Conservation (phyloP, 768 basidiomycete species). For the Melanogaster broomeanus region DNA sequence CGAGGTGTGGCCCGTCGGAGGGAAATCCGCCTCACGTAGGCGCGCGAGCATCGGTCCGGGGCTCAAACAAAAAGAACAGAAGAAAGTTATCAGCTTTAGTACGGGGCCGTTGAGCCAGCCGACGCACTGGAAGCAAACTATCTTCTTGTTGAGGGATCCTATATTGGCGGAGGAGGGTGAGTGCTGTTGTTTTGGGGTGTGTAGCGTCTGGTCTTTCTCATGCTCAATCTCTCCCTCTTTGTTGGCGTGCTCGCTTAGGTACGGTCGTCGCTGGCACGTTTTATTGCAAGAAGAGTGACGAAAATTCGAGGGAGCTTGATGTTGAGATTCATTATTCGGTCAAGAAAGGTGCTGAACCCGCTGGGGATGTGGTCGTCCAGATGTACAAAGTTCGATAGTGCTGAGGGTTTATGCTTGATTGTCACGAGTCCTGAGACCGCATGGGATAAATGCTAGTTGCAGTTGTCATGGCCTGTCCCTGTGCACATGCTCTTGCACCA, state of each 20-base stretch:
- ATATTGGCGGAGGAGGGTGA: slow-evolving; percentile 74
- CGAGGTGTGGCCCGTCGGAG: slow-evolving; percentile 79
- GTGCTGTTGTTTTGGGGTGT: slow-evolving; percentile 15
- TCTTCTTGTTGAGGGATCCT: slow-evolving; percentile 83
- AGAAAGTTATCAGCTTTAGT: slow-evolving; percentile 70
- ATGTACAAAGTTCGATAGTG: slow-evolving; percentile 74
- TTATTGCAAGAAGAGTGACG: slow-evolving; percentile 75
- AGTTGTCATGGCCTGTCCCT: too few species aligned
- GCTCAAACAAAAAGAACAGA: slow-evolving; percentile 41
- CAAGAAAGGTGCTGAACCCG: slow-evolving; percentile 39
- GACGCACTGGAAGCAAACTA: slow-evolving; percentile 97
- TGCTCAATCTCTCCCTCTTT: neutral
- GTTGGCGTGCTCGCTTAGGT: slow-evolving; percentile 44
- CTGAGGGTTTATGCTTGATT: too few species aligned
- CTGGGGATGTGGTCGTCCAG: slow-evolving; percentile 60
- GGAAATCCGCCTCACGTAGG: slow-evolving; percentile 59
- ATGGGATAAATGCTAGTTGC: too few species aligned
- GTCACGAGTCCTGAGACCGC: too few species aligned
- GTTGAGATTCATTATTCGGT: slow-evolving; percentile 84
- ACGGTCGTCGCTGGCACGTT: slow-evolving; percentile 78
- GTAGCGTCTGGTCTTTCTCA: too few species aligned
- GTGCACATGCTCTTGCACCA: too few species aligned
- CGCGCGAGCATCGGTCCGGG: slow-evolving; percentile 55
- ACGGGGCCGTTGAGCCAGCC: slow-evolving; percentile 86
- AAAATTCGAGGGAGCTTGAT: slow-evolving; percentile 85